Conservation (phyloP, 331 rosid species). For the Saraca asoca region DNA sequence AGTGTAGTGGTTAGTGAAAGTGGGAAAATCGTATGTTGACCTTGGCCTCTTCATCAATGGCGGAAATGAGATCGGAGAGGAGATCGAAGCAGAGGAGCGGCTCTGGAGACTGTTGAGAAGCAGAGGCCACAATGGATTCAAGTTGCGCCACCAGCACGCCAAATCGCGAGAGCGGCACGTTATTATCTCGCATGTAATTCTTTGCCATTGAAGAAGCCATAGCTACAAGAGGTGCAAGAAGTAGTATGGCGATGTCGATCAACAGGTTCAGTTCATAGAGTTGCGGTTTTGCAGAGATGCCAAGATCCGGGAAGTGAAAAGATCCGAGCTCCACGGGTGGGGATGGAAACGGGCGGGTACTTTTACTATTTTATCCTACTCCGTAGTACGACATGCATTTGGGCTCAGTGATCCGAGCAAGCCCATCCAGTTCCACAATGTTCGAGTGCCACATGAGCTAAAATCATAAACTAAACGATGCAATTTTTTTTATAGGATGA, state of each 20-base stretch:
- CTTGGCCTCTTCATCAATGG: conserved; percentile 86
- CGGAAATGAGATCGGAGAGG: conserved; percentile 92
- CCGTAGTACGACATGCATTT: no score
- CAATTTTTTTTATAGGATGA: no score
- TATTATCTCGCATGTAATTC: conserved; percentile 46
- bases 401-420: no score
- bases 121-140: conserved; percentile 90
- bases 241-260: background rate
- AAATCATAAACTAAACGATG: no score
- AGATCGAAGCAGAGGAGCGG: conserved; percentile 98
- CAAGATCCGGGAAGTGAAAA: conserved; percentile 5
- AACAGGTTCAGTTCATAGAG: background rate
- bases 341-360: no score
- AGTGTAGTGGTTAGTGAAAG: background rate
- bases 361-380: no score
- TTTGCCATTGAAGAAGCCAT: conserved; percentile 44
- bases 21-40: conserved; percentile 34
- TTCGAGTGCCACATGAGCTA: no score
- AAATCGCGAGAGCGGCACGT: conserved; percentile 86
- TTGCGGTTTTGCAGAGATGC: background rate
- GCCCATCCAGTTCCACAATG: no score
- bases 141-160: conserved; percentile 95
- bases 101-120: conserved; percentile 80
- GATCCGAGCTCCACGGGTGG: no score
- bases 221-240: background rate